These are phyloP conservation scores for Gamsiella multidivaricata DNA, from an alignment of 192 early-diverging fungal genomes.

Conservation along the genomic window DNA sequence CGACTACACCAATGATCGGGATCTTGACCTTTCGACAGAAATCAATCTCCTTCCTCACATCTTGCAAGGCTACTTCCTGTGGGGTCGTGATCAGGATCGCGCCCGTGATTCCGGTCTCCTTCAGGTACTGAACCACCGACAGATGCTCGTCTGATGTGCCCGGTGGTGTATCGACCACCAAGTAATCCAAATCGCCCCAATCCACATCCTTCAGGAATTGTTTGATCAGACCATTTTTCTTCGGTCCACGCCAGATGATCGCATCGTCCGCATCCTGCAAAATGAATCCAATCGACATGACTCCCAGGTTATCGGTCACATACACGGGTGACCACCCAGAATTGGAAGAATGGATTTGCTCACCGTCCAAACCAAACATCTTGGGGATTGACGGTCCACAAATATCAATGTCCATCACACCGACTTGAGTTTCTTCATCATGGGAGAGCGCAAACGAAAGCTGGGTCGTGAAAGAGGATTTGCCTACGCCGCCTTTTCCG, in stretches of 20 bases:
- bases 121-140: constrained; percentile 82
- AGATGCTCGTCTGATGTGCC: constrained; percentile 98
- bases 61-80: constrained; percentile 86
- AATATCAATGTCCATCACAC: constrained; percentile 96
- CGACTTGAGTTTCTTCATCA: constrained; percentile 68
- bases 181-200: constrained; percentile 91
- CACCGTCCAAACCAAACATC: constrained; percentile 87
- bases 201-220: constrained; percentile 97
- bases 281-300: constrained; percentile 97
- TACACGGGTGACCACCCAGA: constrained; percentile 87
- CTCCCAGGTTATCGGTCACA: constrained; percentile 80
- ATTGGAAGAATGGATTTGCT: constrained; percentile 85
- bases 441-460: constrained; percentile 86
- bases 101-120: constrained; percentile 82
- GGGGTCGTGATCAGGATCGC: constrained; percentile 95
- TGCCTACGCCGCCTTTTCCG: constrained; percentile 99
- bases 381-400: constrained; percentile 95
- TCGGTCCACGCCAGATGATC: constrained; percentile 95
- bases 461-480: constrained; percentile 91
- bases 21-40: constrained; percentile 94
- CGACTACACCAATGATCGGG: constrained; percentile 91
- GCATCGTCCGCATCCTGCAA: constrained; percentile 87
- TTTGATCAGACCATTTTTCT: constrained; percentile 94
- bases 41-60: constrained; percentile 98
- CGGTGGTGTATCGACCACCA: constrained; percentile 96